Conservation (phyloP, 2,329 filamentous ascomycete species). For the Pseudogymnoascus sp. region DNA sequence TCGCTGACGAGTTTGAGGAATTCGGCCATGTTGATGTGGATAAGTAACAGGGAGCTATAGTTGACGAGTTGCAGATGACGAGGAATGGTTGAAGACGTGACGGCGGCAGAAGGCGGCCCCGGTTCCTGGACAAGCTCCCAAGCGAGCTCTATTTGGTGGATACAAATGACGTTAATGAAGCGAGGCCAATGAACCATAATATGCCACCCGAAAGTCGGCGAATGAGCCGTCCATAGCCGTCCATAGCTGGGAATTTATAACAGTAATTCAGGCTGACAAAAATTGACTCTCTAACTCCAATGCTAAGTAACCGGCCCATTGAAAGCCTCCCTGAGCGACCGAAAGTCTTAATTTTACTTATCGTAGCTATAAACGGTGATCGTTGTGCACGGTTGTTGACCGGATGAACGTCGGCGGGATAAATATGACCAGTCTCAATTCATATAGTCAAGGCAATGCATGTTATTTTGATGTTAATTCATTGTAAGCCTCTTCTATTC, state of each 20-base stretch:
- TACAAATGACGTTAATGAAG: constrained; percentile 8
- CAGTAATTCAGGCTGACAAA: not conserved
- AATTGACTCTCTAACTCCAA: not conserved
- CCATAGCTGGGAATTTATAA: not conserved
- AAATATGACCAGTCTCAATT: not conserved
- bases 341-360: not conserved
- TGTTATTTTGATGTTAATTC: constrained; percentile 4
- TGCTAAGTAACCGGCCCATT: not conserved
- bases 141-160: constrained; percentile 10
- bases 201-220: not conserved
- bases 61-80: not conserved
- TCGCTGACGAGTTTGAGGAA: constrained; percentile 3
- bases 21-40: constrained; percentile 4
- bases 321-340: not conserved
- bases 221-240: not conserved
- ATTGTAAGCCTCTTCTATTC: constrained; percentile 8
- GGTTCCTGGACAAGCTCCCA: constrained; percentile 8
- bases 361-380: not conserved
- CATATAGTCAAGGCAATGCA: not conserved
- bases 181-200: not conserved
- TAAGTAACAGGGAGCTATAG: not conserved
- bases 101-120: constrained; percentile 1
- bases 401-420: not conserved
- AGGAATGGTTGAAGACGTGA: constrained; percentile 1
- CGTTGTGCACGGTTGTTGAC: not conserved